A percentile compares a stretch with the other conserved stretches of the same genome.
Conservation (phyloP, 1,139 yeast species). For the Yamadazyma spencermartinsiae region DNA sequence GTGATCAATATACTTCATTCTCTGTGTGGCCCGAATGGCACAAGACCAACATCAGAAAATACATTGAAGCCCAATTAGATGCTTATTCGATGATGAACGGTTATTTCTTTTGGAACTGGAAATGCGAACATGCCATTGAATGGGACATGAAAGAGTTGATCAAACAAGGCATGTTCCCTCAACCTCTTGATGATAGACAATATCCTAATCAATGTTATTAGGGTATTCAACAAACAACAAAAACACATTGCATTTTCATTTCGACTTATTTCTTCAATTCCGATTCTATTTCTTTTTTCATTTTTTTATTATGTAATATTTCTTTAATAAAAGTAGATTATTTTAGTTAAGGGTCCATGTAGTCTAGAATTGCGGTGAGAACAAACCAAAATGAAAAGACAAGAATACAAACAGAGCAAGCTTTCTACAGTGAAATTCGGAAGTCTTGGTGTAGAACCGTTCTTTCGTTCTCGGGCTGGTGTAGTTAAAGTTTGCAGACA, state of each 20-base stretch:
- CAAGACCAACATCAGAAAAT: slow-evolving; percentile 60
- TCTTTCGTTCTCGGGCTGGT: no score
- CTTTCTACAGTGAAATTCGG: no score
- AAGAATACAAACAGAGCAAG: no score
- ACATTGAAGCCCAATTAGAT: slow-evolving; percentile 87
- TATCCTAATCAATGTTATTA: slow-evolving; percentile 69
- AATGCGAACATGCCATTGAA: slow-evolving; percentile 80
- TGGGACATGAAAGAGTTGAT: slow-evolving; percentile 77
- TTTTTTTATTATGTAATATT: neutral
- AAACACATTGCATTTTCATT: no score
- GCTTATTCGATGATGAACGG: slow-evolving; percentile 72
- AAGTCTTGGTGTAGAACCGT: no score
- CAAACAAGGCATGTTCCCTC: slow-evolving; percentile 69
- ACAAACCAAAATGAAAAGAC: no score
- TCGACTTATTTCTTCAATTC: neutral
- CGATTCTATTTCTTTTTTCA: neutral
- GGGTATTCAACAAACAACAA: no score
- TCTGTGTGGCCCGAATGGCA: slow-evolving; percentile 61
- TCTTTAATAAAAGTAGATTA: neutral
- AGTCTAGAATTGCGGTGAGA: neutral
- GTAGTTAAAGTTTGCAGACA: no score
- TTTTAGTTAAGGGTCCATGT: neutral
- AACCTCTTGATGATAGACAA: slow-evolving; percentile 64
- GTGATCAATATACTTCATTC: slow-evolving; percentile 57
- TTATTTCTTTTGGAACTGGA: slow-evolving; percentile 93